Base-by-base conservation (phyloP, 2,329 filamentous ascomycete genomes). In the Cladosporium phlei region DNA sequence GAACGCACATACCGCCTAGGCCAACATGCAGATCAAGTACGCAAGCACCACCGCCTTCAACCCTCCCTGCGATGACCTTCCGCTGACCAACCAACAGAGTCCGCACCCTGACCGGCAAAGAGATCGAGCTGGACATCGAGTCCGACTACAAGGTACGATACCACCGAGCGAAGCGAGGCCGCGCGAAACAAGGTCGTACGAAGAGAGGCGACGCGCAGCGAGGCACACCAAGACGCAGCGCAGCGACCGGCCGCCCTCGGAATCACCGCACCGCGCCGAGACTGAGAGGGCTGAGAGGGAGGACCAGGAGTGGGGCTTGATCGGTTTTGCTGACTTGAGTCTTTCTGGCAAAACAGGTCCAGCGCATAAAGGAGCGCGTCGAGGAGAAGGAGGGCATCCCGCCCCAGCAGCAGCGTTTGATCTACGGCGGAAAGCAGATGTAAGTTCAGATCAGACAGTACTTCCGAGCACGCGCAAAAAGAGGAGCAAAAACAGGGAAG, bases 371-470 rank as follows among this genome's bases (percentile, higher is more conserved):
- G 78, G 93, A 97, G 72, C 90, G 91, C 62, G 93, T 98, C 47
- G 93, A 98, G 70, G 93, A 98, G 75, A 97, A 97, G 73, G 93
- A 97, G 67, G 93, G 93, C 48, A 98, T 98, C 60, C 91, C 93
- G 33, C 93, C 93, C 1, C 89, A 93, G 14, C 93, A 98, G 72
- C 93, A 98, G 71, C 84, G 93, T 49, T 75, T 98, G 56, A 98
- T 98, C 63, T 96, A 85, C 65, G 89, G 91, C 45, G 93, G 93
- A 62, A 98, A 98, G 76, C 93, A 98, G 69, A 96, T 98, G 93
- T 96, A 60, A 43, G 68, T n/a, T n/a, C 44, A 16, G 25, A 16
- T 14, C 20, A n/a, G 19, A n/a, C 17, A 16, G 8, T 33, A 5
- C n/a, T 9, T 20, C 9, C n/a, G 16, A 9, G n/a, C 24, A 11